These are phyloP conservation scores for Calonectria hongkongensis DNA, from an alignment of 2,329 filamentous ascomycete genomes.

Conservation along the genomic window DNA sequence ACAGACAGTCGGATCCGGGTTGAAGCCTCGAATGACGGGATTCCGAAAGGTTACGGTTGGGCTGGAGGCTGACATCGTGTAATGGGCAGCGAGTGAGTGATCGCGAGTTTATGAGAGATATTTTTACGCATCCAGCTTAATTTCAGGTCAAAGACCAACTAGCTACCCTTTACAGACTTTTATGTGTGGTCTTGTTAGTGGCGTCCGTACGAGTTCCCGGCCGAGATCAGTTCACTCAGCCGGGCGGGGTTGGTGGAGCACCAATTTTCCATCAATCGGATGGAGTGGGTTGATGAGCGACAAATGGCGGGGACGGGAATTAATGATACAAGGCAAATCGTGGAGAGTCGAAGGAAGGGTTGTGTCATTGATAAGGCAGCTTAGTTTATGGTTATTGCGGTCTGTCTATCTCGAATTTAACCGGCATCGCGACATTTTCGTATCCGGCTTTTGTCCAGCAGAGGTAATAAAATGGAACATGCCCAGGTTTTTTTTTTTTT, in stretches of 20 bases:
- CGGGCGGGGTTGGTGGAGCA: constrained; percentile 24
- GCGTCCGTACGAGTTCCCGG: constrained; percentile 15
- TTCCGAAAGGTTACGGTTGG: constrained; percentile 60
- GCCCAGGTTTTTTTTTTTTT: background rate
- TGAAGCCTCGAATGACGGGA: constrained; percentile 76
- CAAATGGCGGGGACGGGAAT: constrained; percentile 14
- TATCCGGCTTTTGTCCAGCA: background rate
- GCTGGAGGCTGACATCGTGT: constrained; percentile 34
- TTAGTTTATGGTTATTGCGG: background rate
- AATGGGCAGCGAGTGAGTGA: background rate
- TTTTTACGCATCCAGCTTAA: too few species aligned
- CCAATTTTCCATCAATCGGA: constrained; percentile 29
- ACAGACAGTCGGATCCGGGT: constrained; percentile 75
- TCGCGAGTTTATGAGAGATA: background rate
- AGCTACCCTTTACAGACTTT: background rate
- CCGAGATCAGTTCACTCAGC: constrained; percentile 27
- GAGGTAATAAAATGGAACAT: background rate
- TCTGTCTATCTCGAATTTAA: constrained; percentile 5
- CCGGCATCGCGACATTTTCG: constrained; percentile 21
- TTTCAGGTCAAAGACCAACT: background rate
- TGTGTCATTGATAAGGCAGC: too few species aligned
- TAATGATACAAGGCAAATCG: background rate
- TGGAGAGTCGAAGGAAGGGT: background rate
- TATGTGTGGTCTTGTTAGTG: constrained; percentile 7
- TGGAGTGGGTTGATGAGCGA: background rate